These are phyloP conservation scores for Xerocomus potaroensis DNA, from an alignment of 768 basidiomycete genomes.

Conservation along the genomic window DNA sequence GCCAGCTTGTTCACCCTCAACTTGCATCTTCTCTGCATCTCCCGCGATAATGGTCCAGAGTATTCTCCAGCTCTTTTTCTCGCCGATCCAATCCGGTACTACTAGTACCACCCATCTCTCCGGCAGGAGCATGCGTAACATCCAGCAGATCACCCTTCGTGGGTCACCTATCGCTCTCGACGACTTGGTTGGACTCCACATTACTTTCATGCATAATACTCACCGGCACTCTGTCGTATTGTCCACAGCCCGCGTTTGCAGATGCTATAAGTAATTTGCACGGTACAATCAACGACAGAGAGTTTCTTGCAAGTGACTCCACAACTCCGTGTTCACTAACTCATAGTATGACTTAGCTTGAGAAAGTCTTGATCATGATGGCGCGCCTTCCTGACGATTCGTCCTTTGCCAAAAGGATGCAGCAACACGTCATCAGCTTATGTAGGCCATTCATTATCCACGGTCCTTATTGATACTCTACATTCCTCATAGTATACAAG, in stretches of 20 bases:
- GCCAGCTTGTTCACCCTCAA: not conserved
- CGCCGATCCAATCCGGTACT: slow-evolving; percentile 6
- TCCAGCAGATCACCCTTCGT: slow-evolving; percentile 27
- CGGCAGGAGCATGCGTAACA: slow-evolving; percentile 20
- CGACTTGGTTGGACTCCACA: slow-evolving; percentile 29
- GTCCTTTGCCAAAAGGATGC: slow-evolving; percentile 33
- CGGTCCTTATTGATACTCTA: not conserved
- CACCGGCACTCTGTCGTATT: not conserved
- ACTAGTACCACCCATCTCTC: not conserved
- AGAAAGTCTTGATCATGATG: slow-evolving; percentile 58
- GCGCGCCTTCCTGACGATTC: slow-evolving; percentile 41
- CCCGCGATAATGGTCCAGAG: not conserved
- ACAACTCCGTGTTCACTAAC: slow-evolving; percentile 1
- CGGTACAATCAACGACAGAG: slow-evolving; percentile 52
- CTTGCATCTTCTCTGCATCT: not conserved
- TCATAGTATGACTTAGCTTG: slow-evolving; percentile 44
- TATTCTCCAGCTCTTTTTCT: slow-evolving; percentile 13
- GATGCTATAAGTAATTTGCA: slow-evolving; percentile 45
- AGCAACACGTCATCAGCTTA: slow-evolving; percentile 49
- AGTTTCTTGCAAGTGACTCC: slow-evolving; percentile 46
- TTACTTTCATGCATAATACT: not conserved
- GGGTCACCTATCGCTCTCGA: slow-evolving; percentile 22
- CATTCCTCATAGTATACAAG: slow-evolving; percentile 53
- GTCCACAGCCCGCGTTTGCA: slow-evolving; percentile 40
- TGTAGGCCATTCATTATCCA: slow-evolving; percentile 42